Conservation (phyloP, 441 rosid species). For the Euphorbia schlechtendalii region DNA sequence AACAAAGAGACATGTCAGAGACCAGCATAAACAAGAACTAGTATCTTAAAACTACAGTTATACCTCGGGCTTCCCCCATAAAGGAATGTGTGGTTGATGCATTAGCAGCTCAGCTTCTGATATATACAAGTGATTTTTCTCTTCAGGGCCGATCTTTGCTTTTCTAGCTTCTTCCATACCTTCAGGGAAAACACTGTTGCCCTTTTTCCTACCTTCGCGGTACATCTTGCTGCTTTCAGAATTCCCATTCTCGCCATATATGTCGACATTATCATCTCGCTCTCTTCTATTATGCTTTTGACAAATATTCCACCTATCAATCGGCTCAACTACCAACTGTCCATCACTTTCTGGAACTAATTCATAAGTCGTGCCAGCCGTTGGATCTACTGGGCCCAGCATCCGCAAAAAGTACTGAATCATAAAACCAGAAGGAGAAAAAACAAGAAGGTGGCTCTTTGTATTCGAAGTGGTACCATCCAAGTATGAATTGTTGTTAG, state of each 20-base stretch:
- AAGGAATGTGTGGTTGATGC: slow-evolving; percentile 42
- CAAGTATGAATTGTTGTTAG: slow-evolving; percentile 25
- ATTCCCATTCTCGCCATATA: slow-evolving; percentile 72
- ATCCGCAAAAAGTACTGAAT: slow-evolving; percentile 54
- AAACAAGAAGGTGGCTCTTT: slow-evolving; percentile 64
- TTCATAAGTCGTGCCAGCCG: slow-evolving; percentile 33
- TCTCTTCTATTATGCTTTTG: slow-evolving; percentile 71
- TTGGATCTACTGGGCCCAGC: slow-evolving; percentile 32
- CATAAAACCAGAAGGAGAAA: slow-evolving; percentile 75
- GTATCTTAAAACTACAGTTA: not conserved
- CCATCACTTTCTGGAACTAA: slow-evolving; percentile 55
- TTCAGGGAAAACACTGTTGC: slow-evolving; percentile 32
- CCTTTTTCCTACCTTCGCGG: slow-evolving; percentile 51
- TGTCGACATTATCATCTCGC: slow-evolving; percentile 61
- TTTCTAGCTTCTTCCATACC: slow-evolving; percentile 24
- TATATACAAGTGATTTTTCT: slow-evolving; percentile 58
- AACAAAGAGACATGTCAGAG: slow-evolving; percentile 16
- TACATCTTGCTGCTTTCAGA: slow-evolving; percentile 55
- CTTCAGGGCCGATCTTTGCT: slow-evolving; percentile 32
- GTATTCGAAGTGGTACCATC: slow-evolving; percentile 31
- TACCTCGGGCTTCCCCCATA: slow-evolving; percentile 71
- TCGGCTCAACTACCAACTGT: slow-evolving; percentile 56
- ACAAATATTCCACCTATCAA: slow-evolving; percentile 77
- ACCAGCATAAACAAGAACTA: slow-evolving; percentile 6
- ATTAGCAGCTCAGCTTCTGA: slow-evolving; percentile 71